Percentiles rank a stretch among this genome's conserved stretches.
phyloP scores from a whole-genome alignment of 768 basidiomycete genomes.

The Boletus huronensis region DNA sequence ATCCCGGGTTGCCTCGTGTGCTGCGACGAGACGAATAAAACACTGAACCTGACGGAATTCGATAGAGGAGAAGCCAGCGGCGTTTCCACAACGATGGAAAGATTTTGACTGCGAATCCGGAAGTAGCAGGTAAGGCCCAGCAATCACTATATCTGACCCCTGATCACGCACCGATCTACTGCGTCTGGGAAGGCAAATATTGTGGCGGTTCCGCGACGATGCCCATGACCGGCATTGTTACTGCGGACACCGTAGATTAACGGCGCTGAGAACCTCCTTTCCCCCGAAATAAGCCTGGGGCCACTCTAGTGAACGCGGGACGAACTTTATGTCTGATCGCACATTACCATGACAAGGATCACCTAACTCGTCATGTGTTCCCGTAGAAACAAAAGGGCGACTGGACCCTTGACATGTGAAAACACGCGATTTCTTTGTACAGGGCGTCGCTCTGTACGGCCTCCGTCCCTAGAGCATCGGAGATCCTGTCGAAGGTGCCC shows the following conservation, averaged over 20 bases:
- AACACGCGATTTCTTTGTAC: slow-evolving; percentile 3
- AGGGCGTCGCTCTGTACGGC: not conserved
- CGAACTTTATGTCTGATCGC: slow-evolving; percentile 1
- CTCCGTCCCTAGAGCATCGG: slow-evolving; percentile 12
- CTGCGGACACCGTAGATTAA: slow-evolving; percentile 25
- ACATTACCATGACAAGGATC: not conserved
- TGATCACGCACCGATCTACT: slow-evolving; percentile 26
- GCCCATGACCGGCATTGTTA: slow-evolving; percentile 20
- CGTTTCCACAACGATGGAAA: slow-evolving; percentile 20
- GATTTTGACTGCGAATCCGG: slow-evolving; percentile 27
- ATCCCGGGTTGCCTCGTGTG: slow-evolving; percentile 4
- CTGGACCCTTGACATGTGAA: not conserved
- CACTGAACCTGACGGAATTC: not conserved
- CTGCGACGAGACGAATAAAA: not conserved
- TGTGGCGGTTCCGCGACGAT: slow-evolving; percentile 27
- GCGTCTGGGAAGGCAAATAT: slow-evolving; percentile 19
- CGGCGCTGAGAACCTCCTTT: slow-evolving; percentile 8
- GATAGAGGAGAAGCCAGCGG: slow-evolving; percentile 19
- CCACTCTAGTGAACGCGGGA: slow-evolving; percentile 3
- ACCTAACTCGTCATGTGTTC: not conserved
- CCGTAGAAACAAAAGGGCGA: slow-evolving; percentile 1
- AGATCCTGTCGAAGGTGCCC: slow-evolving; percentile 7
- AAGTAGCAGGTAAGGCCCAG: slow-evolving; percentile 24
- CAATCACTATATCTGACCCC: slow-evolving; percentile 22
- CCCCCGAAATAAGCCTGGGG: slow-evolving; percentile 8